These are phyloP conservation scores for Euphorbia tirucalli DNA, from an alignment of 345 rosid genomes.

Conservation along the genomic window DNA sequence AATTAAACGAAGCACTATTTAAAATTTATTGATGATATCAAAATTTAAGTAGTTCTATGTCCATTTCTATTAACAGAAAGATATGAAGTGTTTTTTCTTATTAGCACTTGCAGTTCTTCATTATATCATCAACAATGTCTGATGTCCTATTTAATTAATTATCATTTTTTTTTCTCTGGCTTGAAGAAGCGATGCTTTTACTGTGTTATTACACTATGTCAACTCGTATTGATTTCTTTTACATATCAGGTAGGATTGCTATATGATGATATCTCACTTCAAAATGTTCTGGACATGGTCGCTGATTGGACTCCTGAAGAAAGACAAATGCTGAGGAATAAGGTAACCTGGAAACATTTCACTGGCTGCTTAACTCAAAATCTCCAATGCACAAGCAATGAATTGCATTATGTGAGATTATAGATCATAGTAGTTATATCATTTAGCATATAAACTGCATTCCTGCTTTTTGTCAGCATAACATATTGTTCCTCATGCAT, in stretches of 20 bases:
- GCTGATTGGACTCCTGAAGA: constrained; percentile 95
- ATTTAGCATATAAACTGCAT: neutral
- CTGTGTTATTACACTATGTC: neutral
- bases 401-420: neutral
- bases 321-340: constrained; percentile 84
- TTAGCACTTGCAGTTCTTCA: neutral
- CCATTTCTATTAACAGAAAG: neutral
- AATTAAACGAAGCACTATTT: neutral
- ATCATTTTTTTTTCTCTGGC: constrained; percentile 5
- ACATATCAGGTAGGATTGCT: constrained; percentile 77
- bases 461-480: neutral
- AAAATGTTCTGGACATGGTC: constrained; percentile 64
- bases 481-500: neutral
- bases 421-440: neutral
- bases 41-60: neutral
- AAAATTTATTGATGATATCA: neutral
- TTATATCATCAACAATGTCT: neutral
- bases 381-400: neutral
- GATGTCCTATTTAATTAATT: neutral
- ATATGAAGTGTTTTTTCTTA: neutral
- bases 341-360: constrained; percentile 39
- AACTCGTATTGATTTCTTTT: constrained; percentile 18
- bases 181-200: constrained; percentile 7
- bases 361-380: constrained; percentile 2
- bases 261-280: constrained; percentile 84